phyloP scores from a whole-genome alignment of 371 early-diverging fungal species.

The Zopfochytrium polystomum region DNA sequence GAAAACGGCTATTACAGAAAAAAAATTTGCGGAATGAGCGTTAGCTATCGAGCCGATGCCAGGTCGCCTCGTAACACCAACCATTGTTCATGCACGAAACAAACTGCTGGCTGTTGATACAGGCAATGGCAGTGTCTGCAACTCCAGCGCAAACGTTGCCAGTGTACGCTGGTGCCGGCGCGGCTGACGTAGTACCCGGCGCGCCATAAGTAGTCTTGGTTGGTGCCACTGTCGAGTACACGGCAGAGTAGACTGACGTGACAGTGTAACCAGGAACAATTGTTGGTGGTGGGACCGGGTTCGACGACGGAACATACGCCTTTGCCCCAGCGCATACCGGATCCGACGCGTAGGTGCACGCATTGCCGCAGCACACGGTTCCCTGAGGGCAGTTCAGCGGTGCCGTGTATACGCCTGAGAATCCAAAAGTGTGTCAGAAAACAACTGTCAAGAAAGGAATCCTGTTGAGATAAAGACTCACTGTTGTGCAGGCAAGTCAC shows the following conservation, averaged over 20 bases:
- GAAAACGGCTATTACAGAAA: not conserved
- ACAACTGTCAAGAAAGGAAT: too few relatives aligned
- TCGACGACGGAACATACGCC: not conserved
- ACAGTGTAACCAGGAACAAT: not conserved
- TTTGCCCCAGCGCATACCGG: constrained; percentile 5
- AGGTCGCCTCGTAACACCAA: not conserved
- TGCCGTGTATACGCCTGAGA: constrained; percentile 7
- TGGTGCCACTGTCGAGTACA: not conserved
- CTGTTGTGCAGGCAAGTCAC: constrained; percentile 11
- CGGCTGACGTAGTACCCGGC: not conserved
- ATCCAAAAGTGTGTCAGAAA: too few relatives aligned
- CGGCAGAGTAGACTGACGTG: not conserved
- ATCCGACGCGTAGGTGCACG: constrained; percentile 6
- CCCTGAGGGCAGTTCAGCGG: constrained; percentile 19
- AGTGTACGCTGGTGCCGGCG: not conserved
- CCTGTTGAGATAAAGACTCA: too few relatives aligned
- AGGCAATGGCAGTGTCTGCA: not conserved
- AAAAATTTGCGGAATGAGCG: too few relatives aligned
- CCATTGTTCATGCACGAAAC: not conserved
- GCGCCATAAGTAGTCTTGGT: not conserved
- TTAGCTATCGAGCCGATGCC: not conserved
- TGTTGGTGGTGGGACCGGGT: not conserved
- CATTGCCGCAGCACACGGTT: constrained; percentile 20
- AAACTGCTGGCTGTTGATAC: not conserved
- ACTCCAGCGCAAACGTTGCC: constrained; percentile 10